A percentile compares a stretch with the other conserved stretches of the same genome.
These are phyloP conservation scores for Camellia oleifera DNA, from an alignment of 179 eudicot genomes.

Conservation along the genomic window DNA sequence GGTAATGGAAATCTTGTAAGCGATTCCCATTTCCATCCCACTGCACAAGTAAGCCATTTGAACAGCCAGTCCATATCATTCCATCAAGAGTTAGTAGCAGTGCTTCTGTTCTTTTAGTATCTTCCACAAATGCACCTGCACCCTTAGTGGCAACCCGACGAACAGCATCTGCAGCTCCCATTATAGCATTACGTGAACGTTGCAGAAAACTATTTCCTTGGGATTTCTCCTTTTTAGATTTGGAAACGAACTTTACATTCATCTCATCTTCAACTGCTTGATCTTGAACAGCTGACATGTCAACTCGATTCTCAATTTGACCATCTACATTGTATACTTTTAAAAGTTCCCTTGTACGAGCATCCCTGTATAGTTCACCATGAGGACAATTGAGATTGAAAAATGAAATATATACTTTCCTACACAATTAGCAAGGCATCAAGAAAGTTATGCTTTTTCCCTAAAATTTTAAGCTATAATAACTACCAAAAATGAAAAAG, in stretches of 20 bases:
- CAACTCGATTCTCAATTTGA: conserved; percentile 80
- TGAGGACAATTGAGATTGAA: conserved; percentile 12
- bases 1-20: conserved; percentile 71
- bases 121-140: conserved; percentile 80
- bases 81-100: conserved; percentile 74
- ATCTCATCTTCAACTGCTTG: conserved; percentile 71
- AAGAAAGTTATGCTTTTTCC: background rate
- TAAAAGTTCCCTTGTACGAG: conserved; percentile 87
- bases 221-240: conserved; percentile 87
- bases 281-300: conserved; percentile 70
- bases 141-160: conserved; percentile 89
- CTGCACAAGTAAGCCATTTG: conserved; percentile 74
- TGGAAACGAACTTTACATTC: conserved; percentile 69
- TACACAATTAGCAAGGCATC: conserved; percentile 4
- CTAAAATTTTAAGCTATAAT: background rate
- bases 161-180: conserved; percentile 99
- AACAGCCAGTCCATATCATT: conserved; percentile 84
- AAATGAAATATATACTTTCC: background rate
- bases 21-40: conserved; percentile 95
- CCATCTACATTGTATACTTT: conserved; percentile 88
- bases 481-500: background rate
- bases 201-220: conserved; percentile 67
- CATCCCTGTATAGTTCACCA: conserved; percentile 65
- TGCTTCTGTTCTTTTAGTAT: conserved; percentile 84
- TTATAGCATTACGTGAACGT: conserved; percentile 89